Evolutionary conservation across 2,329 filamentous ascomycete genomes (phyloP), one percentile per base, ranked within the genome.

Genomic region (Pseudogymnoascus sp.): DNA sequence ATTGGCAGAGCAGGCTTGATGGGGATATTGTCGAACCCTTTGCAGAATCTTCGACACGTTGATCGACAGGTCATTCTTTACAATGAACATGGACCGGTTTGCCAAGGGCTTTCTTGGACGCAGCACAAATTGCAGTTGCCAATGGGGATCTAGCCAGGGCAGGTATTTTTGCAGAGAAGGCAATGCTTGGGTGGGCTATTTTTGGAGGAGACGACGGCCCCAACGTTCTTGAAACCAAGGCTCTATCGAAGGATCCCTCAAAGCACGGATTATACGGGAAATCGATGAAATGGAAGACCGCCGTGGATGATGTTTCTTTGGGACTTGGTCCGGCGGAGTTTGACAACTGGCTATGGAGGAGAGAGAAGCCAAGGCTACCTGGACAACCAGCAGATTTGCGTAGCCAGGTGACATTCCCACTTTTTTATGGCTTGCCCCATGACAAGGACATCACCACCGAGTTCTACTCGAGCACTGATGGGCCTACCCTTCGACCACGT

Each of bases 111-210:
- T 74, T 70, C 40, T 40, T 68, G 33, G 63, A 73, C 64, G 72
- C 72, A 38, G 60, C 67, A 31, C 65, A 71, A 42, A 66, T 73
- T 42, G 63, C 62, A 42, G 69, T 75, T 50, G 67, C 67, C 8
- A 69, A 73, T 69, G 65, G 70, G 8, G 73, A 75, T 65, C 62
- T 72, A 21, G 71, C 69, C 31, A 72, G 73, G 64, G 73, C 63
- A 63, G 65, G 65, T 6, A 62, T 73, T 40, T 75, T 75, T 40
- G 65, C 63, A 5, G 62, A 70, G 62, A 64, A 62, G 50, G 69
- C 68, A 18, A 62, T 28, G 38, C 62, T 47, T 66, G 61, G 23
- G n/a, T 69, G 65, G 63, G 61, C 6, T 47, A 12, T 47, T 5
- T 21, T 47, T 5, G 6, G 12, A n/a, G 68, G 68, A 5, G 50